Evolutionary conservation across 208 protist genomes (phyloP), one percentile per base, ranked within the genome.

Genomic region (Acanthamoeba royreba): DNA sequence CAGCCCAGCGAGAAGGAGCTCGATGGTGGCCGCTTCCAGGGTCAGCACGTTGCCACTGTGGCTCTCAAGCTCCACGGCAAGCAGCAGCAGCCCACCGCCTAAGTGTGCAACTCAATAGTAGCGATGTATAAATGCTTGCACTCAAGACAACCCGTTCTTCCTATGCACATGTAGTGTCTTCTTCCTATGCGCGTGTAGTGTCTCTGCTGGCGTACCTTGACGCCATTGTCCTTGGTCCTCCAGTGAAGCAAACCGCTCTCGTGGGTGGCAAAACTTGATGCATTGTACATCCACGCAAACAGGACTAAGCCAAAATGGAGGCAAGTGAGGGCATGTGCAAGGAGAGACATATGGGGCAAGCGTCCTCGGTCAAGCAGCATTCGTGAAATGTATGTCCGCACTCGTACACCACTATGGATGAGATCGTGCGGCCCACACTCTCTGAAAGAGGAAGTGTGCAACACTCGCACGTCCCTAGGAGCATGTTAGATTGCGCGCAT

Each of bases 11-110:
- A 52, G 9, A 63, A 81, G 31, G 94, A 95, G 35, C 74, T 91
- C 35, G 49, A 61, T 38, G 72, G 35, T 28, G 92, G 55, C 22
- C 35, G 63, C 43, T 95, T 93, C 83, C 92, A 95, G 49, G 94
- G 94, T 31, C 53, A 83, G 17, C 94, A 95, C 58, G 90, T 95
- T 33, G 91, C 94, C 43, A 81, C 19, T 13, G 19, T 94, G 55
- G 94, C 91, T 15, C 5, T 89, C 83, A 66, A 31, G 83, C 47
- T 66, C 5, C 33, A n/a, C 33, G 83, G 83, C 83, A 89, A 89
- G 83, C 2, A 35, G 31, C 69, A n/a, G n/a, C n/a, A n/a, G n/a
- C n/a, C n/a, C n/a, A n/a, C n/a, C n/a, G n/a, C n/a, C n/a, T n/a
- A n/a, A n/a, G n/a, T n/a, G n/a, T n/a, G n/a, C n/a, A n/a, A n/a